Evolutionary conservation across 1,284 basidiomycete species (phyloP).

Genomic region (Tylopilus orsonianus): DNA sequence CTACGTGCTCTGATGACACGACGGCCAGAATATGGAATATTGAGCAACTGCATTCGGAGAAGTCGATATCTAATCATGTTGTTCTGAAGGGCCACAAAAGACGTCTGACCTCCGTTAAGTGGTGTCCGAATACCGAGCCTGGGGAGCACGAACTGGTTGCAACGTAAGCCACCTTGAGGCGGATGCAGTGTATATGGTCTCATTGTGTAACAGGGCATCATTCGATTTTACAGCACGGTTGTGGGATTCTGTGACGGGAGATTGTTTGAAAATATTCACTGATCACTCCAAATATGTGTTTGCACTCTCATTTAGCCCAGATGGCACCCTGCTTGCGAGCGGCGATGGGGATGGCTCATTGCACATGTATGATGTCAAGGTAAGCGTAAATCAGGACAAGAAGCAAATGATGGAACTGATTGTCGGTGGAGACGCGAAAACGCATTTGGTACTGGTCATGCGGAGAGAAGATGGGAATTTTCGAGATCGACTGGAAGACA

Average conservation of each 20-base stretch:
- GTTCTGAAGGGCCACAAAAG: slow-evolving; percentile 63
- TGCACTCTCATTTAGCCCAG: slow-evolving; percentile 65
- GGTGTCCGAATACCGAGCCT: slow-evolving; percentile 56
- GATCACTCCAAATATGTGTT: slow-evolving; percentile 71
- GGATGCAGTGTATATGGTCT: slow-evolving; percentile 5
- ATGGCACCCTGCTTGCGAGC: slow-evolving; percentile 44
- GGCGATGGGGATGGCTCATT: slow-evolving; percentile 39
- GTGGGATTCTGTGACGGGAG: slow-evolving; percentile 76
- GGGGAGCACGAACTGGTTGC: slow-evolving; percentile 59
- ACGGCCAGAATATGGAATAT: slow-evolving; percentile 78
- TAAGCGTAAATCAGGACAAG: slow-evolving; percentile 10
- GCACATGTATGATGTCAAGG: slow-evolving; percentile 36
- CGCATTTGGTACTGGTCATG: slow-evolving; percentile 36
- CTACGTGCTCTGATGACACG: slow-evolving; percentile 78
- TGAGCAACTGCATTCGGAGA: slow-evolving; percentile 32
- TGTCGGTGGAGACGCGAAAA: slow-evolving; percentile 28
- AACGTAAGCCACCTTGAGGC: slow-evolving; percentile 53
- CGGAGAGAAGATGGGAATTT: slow-evolving; percentile 37
- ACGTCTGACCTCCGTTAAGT: slow-evolving; percentile 68
- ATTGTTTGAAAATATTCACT: slow-evolving; percentile 63
- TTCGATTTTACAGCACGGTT: slow-evolving; percentile 75
- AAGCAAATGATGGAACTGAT: slow-evolving; percentile 2
- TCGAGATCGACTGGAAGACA: slow-evolving; percentile 40
- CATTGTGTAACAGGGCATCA: slow-evolving; percentile 50
- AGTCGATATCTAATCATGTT: slow-evolving; percentile 33